Conservation (phyloP, 2,329 filamentous ascomycete genomes). For the Eutypa lata region DNA sequence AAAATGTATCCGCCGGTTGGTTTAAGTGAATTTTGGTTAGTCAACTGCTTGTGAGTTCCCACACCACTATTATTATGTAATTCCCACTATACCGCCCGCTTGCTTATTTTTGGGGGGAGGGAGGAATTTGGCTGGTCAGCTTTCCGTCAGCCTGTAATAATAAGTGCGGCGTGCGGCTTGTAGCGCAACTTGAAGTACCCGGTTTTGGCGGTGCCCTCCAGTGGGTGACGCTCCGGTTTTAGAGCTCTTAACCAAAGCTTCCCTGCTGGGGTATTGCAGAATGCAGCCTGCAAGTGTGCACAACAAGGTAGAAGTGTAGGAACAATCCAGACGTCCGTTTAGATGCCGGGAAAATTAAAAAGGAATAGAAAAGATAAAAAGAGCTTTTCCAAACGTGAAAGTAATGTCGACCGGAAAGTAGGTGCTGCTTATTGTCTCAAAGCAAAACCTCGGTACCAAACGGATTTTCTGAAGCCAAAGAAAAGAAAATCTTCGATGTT, state of each 20-base stretch:
- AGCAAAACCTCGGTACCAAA: neutral
- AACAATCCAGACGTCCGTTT: too few relatives aligned
- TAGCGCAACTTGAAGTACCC: neutral
- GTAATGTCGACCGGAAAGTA: too few relatives aligned
- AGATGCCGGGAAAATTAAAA: too few relatives aligned
- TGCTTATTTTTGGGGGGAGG: slow-evolving; percentile 5
- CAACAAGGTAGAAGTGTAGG: too few relatives aligned
- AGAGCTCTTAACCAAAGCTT: too few relatives aligned
- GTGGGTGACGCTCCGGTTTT: neutral
- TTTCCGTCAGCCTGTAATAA: too few relatives aligned
- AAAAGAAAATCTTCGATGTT: too few relatives aligned
- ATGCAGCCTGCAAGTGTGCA: too few relatives aligned
- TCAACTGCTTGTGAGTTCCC: slow-evolving; percentile 7
- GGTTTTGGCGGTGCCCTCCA: neutral
- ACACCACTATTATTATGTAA: slow-evolving; percentile 22
- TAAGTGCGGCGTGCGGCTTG: too few relatives aligned
- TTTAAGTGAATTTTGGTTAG: neutral
- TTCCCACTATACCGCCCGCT: slow-evolving; percentile 12
- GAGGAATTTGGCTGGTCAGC: neutral
- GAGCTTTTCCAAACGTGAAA: too few relatives aligned
- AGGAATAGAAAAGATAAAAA: too few relatives aligned
- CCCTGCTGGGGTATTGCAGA: too few relatives aligned
- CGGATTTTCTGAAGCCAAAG: neutral
- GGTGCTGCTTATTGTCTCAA: neutral
- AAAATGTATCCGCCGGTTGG: neutral